Percentiles rank a stretch among this genome's conserved stretches.
These are phyloP conservation scores for Tephrocybe sp. DNA, from an alignment of 768 basidiomycete genomes.

Conservation along the genomic window DNA sequence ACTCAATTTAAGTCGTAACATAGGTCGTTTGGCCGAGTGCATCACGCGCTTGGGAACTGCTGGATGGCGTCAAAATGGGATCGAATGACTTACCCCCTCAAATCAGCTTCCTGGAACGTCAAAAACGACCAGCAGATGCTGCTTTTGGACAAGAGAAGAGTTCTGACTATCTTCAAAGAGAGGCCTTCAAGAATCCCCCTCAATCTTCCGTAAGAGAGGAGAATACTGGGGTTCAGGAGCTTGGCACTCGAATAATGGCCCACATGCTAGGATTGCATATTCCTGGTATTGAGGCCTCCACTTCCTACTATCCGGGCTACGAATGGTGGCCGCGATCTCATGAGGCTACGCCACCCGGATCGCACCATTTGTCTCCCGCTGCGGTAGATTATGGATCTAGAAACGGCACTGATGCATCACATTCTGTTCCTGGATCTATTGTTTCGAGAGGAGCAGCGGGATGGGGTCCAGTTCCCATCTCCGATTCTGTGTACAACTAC, in stretches of 20 bases:
- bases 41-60: conserved; percentile 60
- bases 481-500: conserved; percentile 17
- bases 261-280: conserved; percentile 71
- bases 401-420: background rate
- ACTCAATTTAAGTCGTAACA: conserved; percentile 4
- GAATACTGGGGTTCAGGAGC: conserved; percentile 56
- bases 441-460: background rate
- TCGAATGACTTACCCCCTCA: conserved; percentile 40
- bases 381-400: conserved; percentile 10
- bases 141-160: conserved; percentile 61
- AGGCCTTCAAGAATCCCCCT: conserved; percentile 30
- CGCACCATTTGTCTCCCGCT: conserved; percentile 18
- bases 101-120: conserved; percentile 40
- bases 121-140: conserved; percentile 60
- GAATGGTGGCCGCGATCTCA: conserved; percentile 64
- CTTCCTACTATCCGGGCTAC: conserved; percentile 55
- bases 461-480: conserved; percentile 14
- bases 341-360: conserved; percentile 21
- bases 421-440: conserved; percentile 2
- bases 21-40: conserved; percentile 72
- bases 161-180: conserved; percentile 44
- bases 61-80: conserved; percentile 66
- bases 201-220: conserved; percentile 25
- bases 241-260: conserved; percentile 67
- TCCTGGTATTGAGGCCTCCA: conserved; percentile 62